These are phyloP conservation scores for Pilaira anomala DNA, from an alignment of 192 early-diverging fungal species.

Conservation along the genomic window DNA sequence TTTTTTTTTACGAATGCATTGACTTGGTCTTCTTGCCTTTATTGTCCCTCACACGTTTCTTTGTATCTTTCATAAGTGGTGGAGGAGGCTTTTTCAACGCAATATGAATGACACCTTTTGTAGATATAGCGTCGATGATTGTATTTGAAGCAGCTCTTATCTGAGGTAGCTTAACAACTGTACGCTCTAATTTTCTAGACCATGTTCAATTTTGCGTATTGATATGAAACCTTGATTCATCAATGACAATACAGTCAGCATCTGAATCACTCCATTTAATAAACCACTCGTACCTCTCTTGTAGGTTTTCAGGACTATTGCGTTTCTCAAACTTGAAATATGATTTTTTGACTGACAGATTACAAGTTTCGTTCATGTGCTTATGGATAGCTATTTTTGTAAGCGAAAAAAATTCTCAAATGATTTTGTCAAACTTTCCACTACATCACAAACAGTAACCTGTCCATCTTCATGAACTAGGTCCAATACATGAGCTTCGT, in stretches of 20 bases:
- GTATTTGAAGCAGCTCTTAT: conserved; percentile 1
- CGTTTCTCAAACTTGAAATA: conserved; percentile 3
- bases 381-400: conserved; percentile 3
- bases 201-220: conserved; percentile 5
- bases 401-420: conserved; percentile 6
- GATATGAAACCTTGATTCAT: conserved; percentile 15
- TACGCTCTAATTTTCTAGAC: conserved; percentile 4
- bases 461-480: background rate
- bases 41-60: conserved; percentile 6
- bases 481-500: background rate
- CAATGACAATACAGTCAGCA: conserved; percentile 1
- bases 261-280: conserved; percentile 12
- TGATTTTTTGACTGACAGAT: conserved; percentile 4
- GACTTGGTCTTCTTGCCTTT: conserved; percentile 12
- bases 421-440: background rate
- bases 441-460: background rate
- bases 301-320: conserved; percentile 14
- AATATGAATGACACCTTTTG: conserved; percentile 10
- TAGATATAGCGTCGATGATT: conserved; percentile 9
- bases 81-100: conserved; percentile 7
- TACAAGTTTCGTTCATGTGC: conserved; percentile 12
- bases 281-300: conserved; percentile 16
- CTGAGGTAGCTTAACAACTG: conserved; percentile 5
- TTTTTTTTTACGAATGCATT: too few relatives aligned
- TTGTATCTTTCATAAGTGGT: background rate